Conservation (phyloP, 164 flowering plant genomes). For the Euptelea pleiosperma region DNA sequence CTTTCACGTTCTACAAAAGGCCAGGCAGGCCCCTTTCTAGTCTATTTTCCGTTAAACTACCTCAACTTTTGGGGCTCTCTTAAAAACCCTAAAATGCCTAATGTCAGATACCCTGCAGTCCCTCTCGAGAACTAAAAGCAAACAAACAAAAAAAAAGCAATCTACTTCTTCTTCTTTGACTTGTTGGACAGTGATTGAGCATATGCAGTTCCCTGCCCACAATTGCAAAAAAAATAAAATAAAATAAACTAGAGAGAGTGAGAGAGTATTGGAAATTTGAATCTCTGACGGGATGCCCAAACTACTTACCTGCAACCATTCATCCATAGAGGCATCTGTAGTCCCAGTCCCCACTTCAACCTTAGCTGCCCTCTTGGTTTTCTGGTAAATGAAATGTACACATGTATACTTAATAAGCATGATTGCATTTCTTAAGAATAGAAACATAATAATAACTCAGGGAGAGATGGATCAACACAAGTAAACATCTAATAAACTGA, state of each 20-base stretch:
- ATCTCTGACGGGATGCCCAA: neutral
- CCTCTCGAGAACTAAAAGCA: neutral
- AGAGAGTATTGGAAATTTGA: too few relatives aligned
- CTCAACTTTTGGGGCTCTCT: constrained; percentile 11
- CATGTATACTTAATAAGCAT: too few relatives aligned
- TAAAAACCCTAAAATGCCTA: constrained; percentile 13
- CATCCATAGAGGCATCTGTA: constrained; percentile 77
- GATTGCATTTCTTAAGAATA: too few relatives aligned
- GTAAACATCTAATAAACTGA: too few relatives aligned
- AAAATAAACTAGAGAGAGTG: neutral
- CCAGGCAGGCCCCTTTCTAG: too few relatives aligned
- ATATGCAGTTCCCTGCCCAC: constrained; percentile 76
- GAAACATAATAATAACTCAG: too few relatives aligned
- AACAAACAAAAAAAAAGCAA: neutral
- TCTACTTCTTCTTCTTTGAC: constrained; percentile 80
- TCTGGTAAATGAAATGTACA: constrained; percentile 34
- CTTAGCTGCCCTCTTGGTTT: constrained; percentile 84
- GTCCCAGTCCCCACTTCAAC: constrained; percentile 89
- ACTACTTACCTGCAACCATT: constrained; percentile 81
- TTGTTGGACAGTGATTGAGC: constrained; percentile 60
- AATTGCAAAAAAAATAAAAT: neutral
- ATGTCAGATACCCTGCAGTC: constrained; percentile 20
- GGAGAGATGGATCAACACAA: too few relatives aligned
- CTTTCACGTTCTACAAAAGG: constrained; percentile 38
- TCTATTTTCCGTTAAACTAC: too few relatives aligned